Conservation (phyloP, 1,139 yeast species). For the Trichomonascaceae sp. region DNA sequence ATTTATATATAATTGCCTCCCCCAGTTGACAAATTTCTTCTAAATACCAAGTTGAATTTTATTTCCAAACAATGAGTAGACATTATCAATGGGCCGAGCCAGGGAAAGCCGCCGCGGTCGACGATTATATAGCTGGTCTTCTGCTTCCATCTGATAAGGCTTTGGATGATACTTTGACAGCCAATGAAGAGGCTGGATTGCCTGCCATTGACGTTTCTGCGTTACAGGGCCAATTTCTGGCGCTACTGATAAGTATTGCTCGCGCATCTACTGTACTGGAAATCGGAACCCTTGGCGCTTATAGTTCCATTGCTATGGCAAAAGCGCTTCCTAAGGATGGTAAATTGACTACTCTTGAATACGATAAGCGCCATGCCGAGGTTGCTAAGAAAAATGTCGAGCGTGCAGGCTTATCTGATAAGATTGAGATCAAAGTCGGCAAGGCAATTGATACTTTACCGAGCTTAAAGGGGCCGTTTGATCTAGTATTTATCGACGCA, state of each 20-base stretch:
- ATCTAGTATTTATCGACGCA: constrained; percentile 18
- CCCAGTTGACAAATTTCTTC: no score
- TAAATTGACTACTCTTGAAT: constrained; percentile 17
- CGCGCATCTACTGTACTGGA: constrained; percentile 17
- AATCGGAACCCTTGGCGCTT: constrained; percentile 20
- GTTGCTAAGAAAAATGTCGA: constrained; percentile 17
- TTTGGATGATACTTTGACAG: not conserved
- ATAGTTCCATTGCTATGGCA: constrained; percentile 19
- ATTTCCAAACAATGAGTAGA: not conserved
- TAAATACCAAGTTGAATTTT: no score
- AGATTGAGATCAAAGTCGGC: constrained; percentile 21
- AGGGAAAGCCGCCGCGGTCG: not conserved
- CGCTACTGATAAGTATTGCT: constrained; percentile 12
- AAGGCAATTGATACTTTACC: constrained; percentile 16
- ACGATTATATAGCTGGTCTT: not conserved
- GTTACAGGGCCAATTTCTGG: constrained; percentile 14
- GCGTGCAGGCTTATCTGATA: constrained; percentile 18
- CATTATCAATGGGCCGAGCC: not conserved
- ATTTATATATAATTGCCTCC: no score
- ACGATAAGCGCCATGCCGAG: constrained; percentile 17
- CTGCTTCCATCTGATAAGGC: not conserved
- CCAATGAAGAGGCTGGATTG: constrained; percentile 10
- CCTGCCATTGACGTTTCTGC: constrained; percentile 17
- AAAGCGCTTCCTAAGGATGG: constrained; percentile 18
- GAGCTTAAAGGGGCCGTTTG: constrained; percentile 11